Conservation (phyloP, 148 eudicot species). For the Bassia scoparia region DNA sequence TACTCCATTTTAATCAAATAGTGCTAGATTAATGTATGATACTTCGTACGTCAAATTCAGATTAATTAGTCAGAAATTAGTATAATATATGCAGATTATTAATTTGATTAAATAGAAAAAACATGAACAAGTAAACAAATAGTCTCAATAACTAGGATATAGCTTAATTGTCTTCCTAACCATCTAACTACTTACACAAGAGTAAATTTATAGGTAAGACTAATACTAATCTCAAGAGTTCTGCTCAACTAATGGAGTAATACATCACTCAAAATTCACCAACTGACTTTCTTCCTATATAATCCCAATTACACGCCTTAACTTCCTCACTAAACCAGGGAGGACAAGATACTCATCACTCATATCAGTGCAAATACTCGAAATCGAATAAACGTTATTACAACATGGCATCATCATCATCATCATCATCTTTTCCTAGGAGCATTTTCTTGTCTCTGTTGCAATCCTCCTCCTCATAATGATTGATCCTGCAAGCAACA, state of each 20-base stretch:
- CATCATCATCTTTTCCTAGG: background rate
- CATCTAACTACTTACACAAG: background rate
- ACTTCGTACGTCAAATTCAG: too few relatives aligned
- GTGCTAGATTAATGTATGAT: too few relatives aligned
- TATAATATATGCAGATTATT: too few relatives aligned
- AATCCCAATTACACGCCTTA: background rate
- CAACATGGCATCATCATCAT: background rate
- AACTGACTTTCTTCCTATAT: background rate
- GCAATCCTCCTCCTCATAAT: background rate
- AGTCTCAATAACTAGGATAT: background rate
- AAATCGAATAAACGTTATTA: background rate
- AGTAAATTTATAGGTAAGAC: constrained; percentile 7
- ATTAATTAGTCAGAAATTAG: too few relatives aligned
- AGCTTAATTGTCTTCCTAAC: background rate
- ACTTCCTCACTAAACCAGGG: background rate
- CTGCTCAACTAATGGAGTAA: constrained; percentile 10
- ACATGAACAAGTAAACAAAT: too few relatives aligned
- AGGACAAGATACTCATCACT: background rate
- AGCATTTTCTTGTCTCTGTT: background rate
- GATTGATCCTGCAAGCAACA: background rate
- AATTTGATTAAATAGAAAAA: too few relatives aligned
- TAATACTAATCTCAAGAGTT: background rate
- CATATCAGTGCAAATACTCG: background rate
- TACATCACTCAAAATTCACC: background rate
- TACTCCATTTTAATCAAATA: too few relatives aligned